Evolutionary conservation across 495 filamentous ascomycete genomes (phyloP).

Genomic region (Xylaria telfairii): DNA sequence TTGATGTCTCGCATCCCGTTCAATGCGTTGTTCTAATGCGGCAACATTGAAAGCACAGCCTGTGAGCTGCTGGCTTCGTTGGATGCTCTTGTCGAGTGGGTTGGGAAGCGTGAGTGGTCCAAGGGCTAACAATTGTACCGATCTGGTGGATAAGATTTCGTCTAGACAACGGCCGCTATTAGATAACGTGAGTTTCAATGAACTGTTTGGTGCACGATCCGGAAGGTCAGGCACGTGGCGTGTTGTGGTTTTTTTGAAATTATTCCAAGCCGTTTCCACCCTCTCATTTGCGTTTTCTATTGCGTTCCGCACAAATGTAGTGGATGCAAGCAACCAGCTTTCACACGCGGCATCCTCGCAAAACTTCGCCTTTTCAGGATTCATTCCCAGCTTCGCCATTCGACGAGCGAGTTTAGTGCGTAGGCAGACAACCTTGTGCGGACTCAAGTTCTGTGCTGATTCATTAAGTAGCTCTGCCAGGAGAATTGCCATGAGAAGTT

Average conservation of each 20-base stretch:
- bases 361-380: slow-evolving; percentile 27
- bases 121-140: background rate
- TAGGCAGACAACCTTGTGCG: slow-evolving; percentile 41
- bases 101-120: slow-evolving; percentile 27
- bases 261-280: slow-evolving; percentile 38
- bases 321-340: slow-evolving; percentile 27
- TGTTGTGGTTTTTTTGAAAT: slow-evolving; percentile 38
- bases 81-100: slow-evolving; percentile 30
- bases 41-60: slow-evolving; percentile 29
- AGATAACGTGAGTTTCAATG: slow-evolving; percentile 47
- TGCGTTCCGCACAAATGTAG: slow-evolving; percentile 27
- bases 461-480: slow-evolving; percentile 53
- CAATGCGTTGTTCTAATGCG: slow-evolving; percentile 22
- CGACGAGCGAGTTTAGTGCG: slow-evolving; percentile 65
- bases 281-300: slow-evolving; percentile 28
- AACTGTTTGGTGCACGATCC: slow-evolving; percentile 34
- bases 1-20: background rate
- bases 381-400: slow-evolving; percentile 62
- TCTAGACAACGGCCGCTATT: slow-evolving; percentile 53
- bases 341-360: background rate
- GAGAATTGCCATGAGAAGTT: slow-evolving; percentile 57
- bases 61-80: slow-evolving; percentile 29
- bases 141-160: slow-evolving; percentile 5
- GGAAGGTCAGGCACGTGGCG: slow-evolving; percentile 49
- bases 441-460: slow-evolving; percentile 31